Evolutionary conservation across 306 rosid species (phyloP).

Genomic region (Pterocarpus santalinus): DNA sequence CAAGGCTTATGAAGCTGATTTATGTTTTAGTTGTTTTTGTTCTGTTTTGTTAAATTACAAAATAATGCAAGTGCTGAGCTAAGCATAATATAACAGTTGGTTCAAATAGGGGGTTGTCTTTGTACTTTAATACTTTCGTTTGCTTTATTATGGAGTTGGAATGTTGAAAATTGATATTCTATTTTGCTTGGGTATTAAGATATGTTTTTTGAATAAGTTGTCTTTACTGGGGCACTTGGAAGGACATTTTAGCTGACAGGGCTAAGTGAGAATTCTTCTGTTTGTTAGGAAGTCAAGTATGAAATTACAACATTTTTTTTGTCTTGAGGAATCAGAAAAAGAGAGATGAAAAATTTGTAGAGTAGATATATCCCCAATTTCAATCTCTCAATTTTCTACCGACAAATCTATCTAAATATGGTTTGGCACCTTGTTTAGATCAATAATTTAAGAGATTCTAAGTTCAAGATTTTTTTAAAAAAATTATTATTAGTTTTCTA

Average conservation of each 20-base stretch:
- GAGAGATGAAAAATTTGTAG: neutral
- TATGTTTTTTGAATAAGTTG: no score
- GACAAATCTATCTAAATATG: neutral
- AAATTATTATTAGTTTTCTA: neutral
- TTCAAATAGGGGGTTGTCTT: no score
- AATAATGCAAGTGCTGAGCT: neutral
- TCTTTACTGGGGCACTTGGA: no score
- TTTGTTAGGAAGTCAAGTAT: no score
- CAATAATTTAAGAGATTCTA: conserved; percentile 11
- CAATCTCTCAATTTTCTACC: neutral
- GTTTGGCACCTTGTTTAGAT: conserved; percentile 3
- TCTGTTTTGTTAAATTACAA: neutral
- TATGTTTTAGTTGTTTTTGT: neutral
- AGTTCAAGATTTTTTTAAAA: neutral
- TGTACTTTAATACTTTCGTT: neutral
- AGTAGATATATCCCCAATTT: neutral
- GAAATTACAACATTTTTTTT: no score
- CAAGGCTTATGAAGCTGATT: neutral
- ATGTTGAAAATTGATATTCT: conserved; percentile 7
- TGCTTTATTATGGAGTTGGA: conserved; percentile 1
- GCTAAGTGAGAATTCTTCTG: no score
- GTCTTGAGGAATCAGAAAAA: neutral
- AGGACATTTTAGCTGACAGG: no score
- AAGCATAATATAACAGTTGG: no score
- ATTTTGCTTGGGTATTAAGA: no score